Percentiles rank a stretch among this genome's conserved stretches.
These are phyloP conservation scores for Anthoceros angustus DNA, from an alignment of 225 moss, liverwort and hornwort genomes.

Conservation along the genomic window DNA sequence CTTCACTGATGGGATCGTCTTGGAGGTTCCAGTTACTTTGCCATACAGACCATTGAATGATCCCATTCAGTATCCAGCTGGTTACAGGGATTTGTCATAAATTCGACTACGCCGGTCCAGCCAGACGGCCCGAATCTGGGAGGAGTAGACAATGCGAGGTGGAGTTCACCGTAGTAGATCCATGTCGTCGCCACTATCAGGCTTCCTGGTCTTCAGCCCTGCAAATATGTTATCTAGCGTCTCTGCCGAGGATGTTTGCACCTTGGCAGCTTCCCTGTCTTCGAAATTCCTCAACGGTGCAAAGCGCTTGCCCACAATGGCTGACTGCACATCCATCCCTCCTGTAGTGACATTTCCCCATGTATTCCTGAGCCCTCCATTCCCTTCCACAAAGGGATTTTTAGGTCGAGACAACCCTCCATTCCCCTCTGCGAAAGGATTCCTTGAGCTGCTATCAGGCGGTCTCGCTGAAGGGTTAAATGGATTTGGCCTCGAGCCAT, in stretches of 20 bases:
- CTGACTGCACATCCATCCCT: slow-evolving; percentile 47
- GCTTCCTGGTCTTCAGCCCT: slow-evolving; percentile 52
- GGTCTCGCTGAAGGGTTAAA: slow-evolving; percentile 12
- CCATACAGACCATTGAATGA: no score
- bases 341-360: slow-evolving; percentile 65
- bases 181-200: slow-evolving; percentile 48
- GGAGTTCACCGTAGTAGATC: neutral
- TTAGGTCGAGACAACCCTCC: neutral
- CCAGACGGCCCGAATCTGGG: no score
- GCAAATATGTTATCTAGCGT: slow-evolving; percentile 83
- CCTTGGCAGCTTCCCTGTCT: slow-evolving; percentile 34
- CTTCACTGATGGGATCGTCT: no score
- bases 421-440: neutral
- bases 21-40: no score
- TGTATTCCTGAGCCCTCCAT: slow-evolving; percentile 24
- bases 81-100: neutral
- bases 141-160: neutral
- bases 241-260: slow-evolving; percentile 51
- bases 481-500: slow-evolving; percentile 13
- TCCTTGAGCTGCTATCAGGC: slow-evolving; percentile 9
- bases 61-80: no score
- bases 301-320: slow-evolving; percentile 67
- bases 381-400: neutral
- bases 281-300: slow-evolving; percentile 61
- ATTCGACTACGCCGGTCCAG: neutral